Conservation (phyloP, 805 yeast genomes). For the Isabelozyma rhagii region DNA sequence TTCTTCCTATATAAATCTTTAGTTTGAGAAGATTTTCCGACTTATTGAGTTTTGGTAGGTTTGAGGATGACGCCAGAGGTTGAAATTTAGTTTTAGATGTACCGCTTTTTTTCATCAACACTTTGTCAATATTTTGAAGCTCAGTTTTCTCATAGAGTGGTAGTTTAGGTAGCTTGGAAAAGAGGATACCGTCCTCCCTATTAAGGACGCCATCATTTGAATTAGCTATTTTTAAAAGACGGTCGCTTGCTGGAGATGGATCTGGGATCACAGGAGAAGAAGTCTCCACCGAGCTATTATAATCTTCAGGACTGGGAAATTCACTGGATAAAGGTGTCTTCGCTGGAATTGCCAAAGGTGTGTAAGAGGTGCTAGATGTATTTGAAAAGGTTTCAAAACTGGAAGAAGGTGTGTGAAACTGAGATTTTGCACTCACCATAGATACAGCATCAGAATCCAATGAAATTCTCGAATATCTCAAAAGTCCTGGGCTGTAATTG, state of each 20-base stretch:
- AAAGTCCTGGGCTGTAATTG: not conserved
- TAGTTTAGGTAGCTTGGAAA: not conserved
- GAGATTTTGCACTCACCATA: not conserved
- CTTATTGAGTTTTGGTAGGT: not conserved
- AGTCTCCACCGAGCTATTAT: too few relatives aligned
- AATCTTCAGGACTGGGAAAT: not conserved
- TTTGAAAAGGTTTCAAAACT: not conserved
- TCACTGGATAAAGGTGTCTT: not conserved
- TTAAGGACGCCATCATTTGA: too few relatives aligned
- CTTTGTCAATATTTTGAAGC: not conserved
- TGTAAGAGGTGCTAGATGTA: not conserved
- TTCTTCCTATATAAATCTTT: slow-evolving; percentile 8
- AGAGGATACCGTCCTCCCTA: too few relatives aligned
- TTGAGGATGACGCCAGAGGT: not conserved
- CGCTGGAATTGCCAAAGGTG: not conserved
- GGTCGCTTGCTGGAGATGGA: too few relatives aligned
- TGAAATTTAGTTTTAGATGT: not conserved
- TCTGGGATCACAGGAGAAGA: too few relatives aligned
- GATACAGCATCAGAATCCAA: not conserved
- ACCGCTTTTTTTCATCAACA: not conserved
- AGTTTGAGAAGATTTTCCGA: slow-evolving; percentile 7
- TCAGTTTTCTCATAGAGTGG: not conserved
- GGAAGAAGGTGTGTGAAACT: not conserved
- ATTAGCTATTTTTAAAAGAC: too few relatives aligned
- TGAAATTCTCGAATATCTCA: not conserved